Base-by-base conservation (phyloP, 1,284 basidiomycete species). In the Ustilago esculenta region DNA sequence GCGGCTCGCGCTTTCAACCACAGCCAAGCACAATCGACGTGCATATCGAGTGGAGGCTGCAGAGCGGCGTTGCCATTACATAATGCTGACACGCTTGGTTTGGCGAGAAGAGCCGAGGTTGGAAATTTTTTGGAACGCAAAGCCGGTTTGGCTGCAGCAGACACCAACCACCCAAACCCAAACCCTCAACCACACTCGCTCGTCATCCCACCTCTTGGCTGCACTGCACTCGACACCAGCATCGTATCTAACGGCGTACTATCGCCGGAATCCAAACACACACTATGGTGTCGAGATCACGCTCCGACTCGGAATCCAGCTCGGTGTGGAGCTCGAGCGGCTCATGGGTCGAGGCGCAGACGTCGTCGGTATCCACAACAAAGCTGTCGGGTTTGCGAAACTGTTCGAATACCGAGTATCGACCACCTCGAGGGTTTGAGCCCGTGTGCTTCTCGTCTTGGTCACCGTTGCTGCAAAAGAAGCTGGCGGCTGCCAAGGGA, bases 361-460 rank as follows among this genome's bases (percentile, higher is more conserved):
- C 58, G 5, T 34, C 66, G 4, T 53, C 51, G 0, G 59, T 35
- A 23, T 64, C 66, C 32, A 59, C 66, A 25, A 18, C 54, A 17
- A 54, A 52, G 55, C 59, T 59, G 7, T 40, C 59, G 23, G 43
- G 42, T 5, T 63, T 59, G 17, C 54, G 48, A 25, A 61, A 58
- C 32, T 54, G 57, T 6, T 63, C 59, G n/a, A 61, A 50, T 33
- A 64, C 57, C 27, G 59, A 53, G 20, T 72, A 72, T 35, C 51
- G 46, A 10, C 65, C 70, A 46, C 70, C 65, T 12, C 47, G 54
- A 15, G 67, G 61, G 21, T 72, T 72, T 20, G 60, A 66, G 12
- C 29, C 59, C 5, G 65, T 72, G 18, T 34, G 37, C 0, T 63
- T 67, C 39, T 51, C 50, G 3, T 33, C 49, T 2, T 54, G 53